Percentiles rank a stretch among this genome's conserved stretches.
These are phyloP conservation scores for Zygotorulaspora danielsina DNA, from an alignment of 805 yeast genomes.

Conservation along the genomic window DNA sequence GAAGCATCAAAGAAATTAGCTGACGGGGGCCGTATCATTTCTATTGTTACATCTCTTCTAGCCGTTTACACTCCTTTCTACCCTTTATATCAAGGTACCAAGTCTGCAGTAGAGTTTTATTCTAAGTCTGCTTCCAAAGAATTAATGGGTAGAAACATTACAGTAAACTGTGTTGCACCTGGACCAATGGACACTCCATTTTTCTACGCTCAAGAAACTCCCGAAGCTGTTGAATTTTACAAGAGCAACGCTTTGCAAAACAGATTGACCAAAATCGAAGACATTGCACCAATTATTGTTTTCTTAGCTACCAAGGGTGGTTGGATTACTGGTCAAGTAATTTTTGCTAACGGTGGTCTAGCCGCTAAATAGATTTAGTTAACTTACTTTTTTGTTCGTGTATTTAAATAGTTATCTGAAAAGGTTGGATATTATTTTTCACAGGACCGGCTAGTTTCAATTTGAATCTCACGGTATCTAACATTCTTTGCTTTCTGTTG, in stretches of 20 bases:
- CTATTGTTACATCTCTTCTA: conserved; percentile 57
- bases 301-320: conserved; percentile 61
- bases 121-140: conserved; percentile 54
- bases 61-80: conserved; percentile 61
- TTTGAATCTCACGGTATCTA: too few relatives aligned
- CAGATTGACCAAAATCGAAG: conserved; percentile 53
- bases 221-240: conserved; percentile 49
- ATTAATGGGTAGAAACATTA: conserved; percentile 42
- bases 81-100: conserved; percentile 52
- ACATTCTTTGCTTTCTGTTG: too few relatives aligned
- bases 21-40: conserved; percentile 51
- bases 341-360: conserved; percentile 61
- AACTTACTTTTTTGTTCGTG: too few relatives aligned
- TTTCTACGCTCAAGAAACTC: conserved; percentile 56
- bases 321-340: conserved; percentile 70
- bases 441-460: too few relatives aligned
- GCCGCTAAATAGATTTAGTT: conserved; percentile 39
- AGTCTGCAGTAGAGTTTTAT: conserved; percentile 53
- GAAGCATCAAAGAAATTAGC: conserved; percentile 50
- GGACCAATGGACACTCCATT: conserved; percentile 68
- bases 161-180: conserved; percentile 57
- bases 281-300: conserved; percentile 59
- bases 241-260: conserved; percentile 47
- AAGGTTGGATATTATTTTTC: too few relatives aligned
- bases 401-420: too few relatives aligned